Conservation (phyloP, 1,284 basidiomycete species). For the Tilletia setariae region DNA sequence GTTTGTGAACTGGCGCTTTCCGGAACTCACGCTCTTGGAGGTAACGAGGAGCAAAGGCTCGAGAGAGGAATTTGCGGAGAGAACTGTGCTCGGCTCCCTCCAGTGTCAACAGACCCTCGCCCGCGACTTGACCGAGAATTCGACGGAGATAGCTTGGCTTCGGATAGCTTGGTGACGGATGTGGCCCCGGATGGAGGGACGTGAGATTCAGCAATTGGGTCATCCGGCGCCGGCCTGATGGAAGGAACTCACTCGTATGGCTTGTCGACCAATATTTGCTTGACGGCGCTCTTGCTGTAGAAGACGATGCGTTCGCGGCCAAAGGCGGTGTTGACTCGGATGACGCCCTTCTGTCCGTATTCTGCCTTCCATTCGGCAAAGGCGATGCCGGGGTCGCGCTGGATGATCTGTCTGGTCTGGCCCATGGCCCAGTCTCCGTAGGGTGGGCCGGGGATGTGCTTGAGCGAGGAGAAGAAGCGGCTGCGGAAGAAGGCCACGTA, state of each 20-base stretch:
- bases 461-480: conserved; percentile 29
- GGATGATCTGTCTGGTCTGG: conserved; percentile 25
- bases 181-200: no score
- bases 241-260: conserved; percentile 28
- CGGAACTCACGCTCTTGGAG: conserved; percentile 27
- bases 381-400: conserved; percentile 24
- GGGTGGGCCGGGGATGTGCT: conserved; percentile 32
- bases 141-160: conserved; percentile 33
- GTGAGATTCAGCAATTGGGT: no score
- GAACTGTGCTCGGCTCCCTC: conserved; percentile 36
- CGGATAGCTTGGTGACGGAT: no score
- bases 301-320: conserved; percentile 32
- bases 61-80: conserved; percentile 43
- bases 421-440: conserved; percentile 26
- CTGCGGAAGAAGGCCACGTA: conserved; percentile 28
- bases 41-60: conserved; percentile 38
- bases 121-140: conserved; percentile 33
- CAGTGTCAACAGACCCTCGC: conserved; percentile 36
- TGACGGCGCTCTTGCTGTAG: conserved; percentile 26
- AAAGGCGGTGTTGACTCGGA: conserved; percentile 29
- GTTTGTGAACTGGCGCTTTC: background rate
- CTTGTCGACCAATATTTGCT: conserved; percentile 38
- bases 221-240: no score
- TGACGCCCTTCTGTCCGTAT: conserved; percentile 26
- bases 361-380: conserved; percentile 26